phyloP scores from a whole-genome alignment of 805 yeast species.

The Komagataella pseudopastoris region DNA sequence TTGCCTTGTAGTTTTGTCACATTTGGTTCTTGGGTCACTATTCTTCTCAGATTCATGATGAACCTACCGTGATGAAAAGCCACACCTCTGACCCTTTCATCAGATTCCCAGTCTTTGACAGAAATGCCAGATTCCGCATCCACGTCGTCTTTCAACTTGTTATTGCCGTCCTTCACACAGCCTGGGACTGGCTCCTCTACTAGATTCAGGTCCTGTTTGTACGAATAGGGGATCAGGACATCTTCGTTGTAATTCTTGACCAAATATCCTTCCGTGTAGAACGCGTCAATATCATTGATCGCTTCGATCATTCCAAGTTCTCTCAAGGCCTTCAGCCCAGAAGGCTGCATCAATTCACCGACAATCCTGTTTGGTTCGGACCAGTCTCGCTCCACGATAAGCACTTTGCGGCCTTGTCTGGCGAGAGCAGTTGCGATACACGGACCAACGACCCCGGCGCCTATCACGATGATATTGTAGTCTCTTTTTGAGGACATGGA shows the following conservation, averaged over 20 bases:
- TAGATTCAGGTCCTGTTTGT: constrained; percentile 33
- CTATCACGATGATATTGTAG: constrained; percentile 81
- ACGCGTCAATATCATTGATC: constrained; percentile 64
- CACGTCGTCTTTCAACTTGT: constrained; percentile 30
- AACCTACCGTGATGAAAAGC: constrained; percentile 92
- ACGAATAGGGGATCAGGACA: constrained; percentile 60
- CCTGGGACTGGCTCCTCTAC: constrained; percentile 30
- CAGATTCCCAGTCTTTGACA: constrained; percentile 40
- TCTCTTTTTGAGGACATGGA: constrained; percentile 3
- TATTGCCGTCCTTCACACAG: constrained; percentile 43
- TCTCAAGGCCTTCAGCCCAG: constrained; percentile 76
- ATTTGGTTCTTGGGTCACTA: constrained; percentile 58
- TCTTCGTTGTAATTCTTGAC: constrained; percentile 49
- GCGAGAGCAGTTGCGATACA: constrained; percentile 84
- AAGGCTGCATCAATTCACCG: constrained; percentile 95
- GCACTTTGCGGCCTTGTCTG: constrained; percentile 75
- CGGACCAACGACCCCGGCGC: constrained; percentile 99
- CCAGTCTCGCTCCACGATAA: constrained; percentile 81
- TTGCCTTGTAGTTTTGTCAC: constrained; percentile 75
- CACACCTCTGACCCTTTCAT: constrained; percentile 53
- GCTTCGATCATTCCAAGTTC: constrained; percentile 76
- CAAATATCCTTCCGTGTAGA: constrained; percentile 67
- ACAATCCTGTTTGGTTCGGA: constrained; percentile 89
- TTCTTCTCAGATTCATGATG: constrained; percentile 56
- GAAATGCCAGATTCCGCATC: constrained; percentile 23